Evolutionary conservation across 164 flowering plant genomes (phyloP), one percentile per base, ranked within the genome.

Genomic region (Santalum album): DNA sequence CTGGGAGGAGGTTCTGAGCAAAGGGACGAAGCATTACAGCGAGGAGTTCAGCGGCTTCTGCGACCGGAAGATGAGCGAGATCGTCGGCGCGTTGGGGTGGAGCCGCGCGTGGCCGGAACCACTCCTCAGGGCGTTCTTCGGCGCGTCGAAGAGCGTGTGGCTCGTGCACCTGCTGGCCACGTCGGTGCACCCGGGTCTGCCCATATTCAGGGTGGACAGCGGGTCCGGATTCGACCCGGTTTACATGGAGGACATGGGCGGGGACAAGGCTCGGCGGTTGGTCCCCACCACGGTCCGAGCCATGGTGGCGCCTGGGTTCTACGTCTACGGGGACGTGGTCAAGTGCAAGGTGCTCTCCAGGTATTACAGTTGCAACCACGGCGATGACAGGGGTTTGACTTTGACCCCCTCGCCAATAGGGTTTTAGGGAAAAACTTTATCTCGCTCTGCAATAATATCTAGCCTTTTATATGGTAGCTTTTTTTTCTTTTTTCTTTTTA

Each of bases 301-400:
- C 69, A 89, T 92, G 98, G 94, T 83, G 4, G 80, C 89, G 32
- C 98, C 98, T 0, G 98, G 98, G 55, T 92, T 92, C 63, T 92
- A 86, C 53, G 86, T 86, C 0, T 70, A 63, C 49, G 79, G 70
- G 2, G 80, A 69, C 55, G 87, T 86, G 63, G 84, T 92, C 49
- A 92, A 89, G 75, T 88, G 94, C 66, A 92, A 78, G 79, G 98
- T 92, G 14, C 69, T 89, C 7, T 84, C 94, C 72, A 77, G 84
- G 78, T 84, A 86, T 55, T 0, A 38, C 14, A 15, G 42, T 15
- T 38, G 42, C 17, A 15, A 11, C 16, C 15, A 16, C 16, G 42
- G 42, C 16, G 42, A 38, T 38, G 16, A 38, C 0, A 38, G 1
- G 42, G 42, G 42, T 15, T 38, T 38, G 2, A 15, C 42, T 38